Evolutionary conservation across 495 filamentous ascomycete genomes (phyloP), one percentile per base, ranked within the genome.

Genomic region (Penicillium macrosclerotiorum): DNA sequence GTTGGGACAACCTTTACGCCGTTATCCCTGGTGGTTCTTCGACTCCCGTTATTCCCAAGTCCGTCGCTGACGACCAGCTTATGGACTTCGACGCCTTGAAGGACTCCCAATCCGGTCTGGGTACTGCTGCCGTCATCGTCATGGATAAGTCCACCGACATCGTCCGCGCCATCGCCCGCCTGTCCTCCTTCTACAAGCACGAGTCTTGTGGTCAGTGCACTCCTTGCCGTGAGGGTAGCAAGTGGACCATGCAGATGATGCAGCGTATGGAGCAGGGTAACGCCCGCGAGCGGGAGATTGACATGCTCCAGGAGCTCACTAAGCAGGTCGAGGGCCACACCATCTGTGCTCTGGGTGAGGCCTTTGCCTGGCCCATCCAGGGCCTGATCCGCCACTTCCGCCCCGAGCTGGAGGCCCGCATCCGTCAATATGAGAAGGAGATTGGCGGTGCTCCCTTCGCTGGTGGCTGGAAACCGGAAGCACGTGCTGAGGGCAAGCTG

Each of bases 81-180:
- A 98, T 98, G 93, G 93, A 98, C 71, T 98, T 97, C 65, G 93
- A 98, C 65, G 92, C 88, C 14, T 80, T 98, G 42, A 98, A 98
- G 78, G 93, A 97, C 73, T 90, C 83, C 51, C 93, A 98, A 67
- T 89, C 88, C 31, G 93, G 93, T 78, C 82, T 98, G 8, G 93
- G 93, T 47, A 98, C 93, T n/a, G 93, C 93, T 5, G 93, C 93
- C 43, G 90, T 97, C 61, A 94, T 98, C 64, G 93, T 98, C 59
- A 94, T 98, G 86, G 94, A 98, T 73, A 91, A 96, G 82, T 89
- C 83, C 63, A 84, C 93, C 27, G 93, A 98, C 68, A 87, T 98
- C 35, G 88, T 98, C 42, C 86, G 92, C 45, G 86, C 88, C 55
- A 96, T 98, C 67, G 85, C 88, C 37, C 82, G 93, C 50, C 81